Percentiles rank a stretch among this genome's conserved stretches.
Conservation (phyloP, 177 flowering plant species). For the Vitis hybrid region DNA sequence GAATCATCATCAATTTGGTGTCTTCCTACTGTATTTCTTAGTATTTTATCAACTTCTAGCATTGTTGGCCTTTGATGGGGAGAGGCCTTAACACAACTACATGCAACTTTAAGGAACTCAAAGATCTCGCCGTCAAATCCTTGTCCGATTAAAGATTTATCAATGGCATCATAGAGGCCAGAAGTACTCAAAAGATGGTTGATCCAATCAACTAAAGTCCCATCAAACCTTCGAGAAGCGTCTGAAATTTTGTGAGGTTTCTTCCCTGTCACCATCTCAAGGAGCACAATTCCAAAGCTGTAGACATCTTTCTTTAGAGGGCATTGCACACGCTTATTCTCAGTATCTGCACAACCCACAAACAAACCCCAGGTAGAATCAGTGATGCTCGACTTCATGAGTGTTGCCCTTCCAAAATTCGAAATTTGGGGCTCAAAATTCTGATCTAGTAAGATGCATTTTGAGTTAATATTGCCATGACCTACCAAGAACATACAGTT, state of each 20-base stretch:
- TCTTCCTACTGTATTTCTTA: background rate
- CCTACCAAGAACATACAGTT: too few relatives aligned
- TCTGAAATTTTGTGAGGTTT: slow-evolving; percentile 3
- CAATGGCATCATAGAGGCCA: background rate
- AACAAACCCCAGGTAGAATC: too few relatives aligned
- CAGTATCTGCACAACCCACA: too few relatives aligned
- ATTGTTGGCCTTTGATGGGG: slow-evolving; percentile 4
- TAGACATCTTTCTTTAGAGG: too few relatives aligned
- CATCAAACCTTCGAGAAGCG: slow-evolving; percentile 6
- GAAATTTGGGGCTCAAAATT: too few relatives aligned
- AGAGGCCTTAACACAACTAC: slow-evolving; percentile 6
- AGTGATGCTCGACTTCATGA: too few relatives aligned
- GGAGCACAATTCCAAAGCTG: too few relatives aligned
- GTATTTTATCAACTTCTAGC: background rate
- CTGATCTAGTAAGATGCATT: too few relatives aligned
- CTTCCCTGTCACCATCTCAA: slow-evolving; percentile 17
- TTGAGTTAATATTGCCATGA: too few relatives aligned
- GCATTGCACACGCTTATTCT: too few relatives aligned
- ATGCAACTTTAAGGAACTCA: slow-evolving; percentile 8
- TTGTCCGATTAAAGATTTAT: background rate
- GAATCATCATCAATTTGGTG: background rate
- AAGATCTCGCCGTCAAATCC: slow-evolving; percentile 5
- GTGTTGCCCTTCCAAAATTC: too few relatives aligned
- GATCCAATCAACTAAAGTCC: slow-evolving; percentile 16
- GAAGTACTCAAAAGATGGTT: background rate